These are phyloP conservation scores for Centaurea solstitialis DNA, from an alignment of 129 eudicot genomes.

Conservation along the genomic window DNA sequence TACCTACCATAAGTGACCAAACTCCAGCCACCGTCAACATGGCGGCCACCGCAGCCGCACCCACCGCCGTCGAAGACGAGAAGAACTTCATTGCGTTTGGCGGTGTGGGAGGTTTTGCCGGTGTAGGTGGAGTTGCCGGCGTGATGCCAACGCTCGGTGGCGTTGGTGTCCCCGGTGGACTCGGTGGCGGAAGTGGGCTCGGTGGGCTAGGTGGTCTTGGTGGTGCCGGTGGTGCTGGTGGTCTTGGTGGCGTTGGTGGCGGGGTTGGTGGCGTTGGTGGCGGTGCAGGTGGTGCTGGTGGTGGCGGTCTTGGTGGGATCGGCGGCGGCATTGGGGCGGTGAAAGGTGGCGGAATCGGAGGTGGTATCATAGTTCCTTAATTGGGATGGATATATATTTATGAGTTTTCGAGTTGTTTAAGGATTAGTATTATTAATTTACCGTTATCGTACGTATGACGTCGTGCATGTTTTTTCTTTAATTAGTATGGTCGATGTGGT, in stretches of 20 bases:
- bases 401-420: neutral
- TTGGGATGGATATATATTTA: neutral
- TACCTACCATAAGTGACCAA: constrained; percentile 36
- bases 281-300: constrained; percentile 19
- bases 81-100: constrained; percentile 48
- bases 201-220: constrained; percentile 37
- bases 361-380: constrained; percentile 32
- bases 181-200: constrained; percentile 39
- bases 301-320: constrained; percentile 24
- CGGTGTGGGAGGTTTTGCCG: constrained; percentile 51
- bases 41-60: constrained; percentile 24
- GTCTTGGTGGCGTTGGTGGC: constrained; percentile 34
- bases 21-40: constrained; percentile 15
- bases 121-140: constrained; percentile 47
- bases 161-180: constrained; percentile 41
- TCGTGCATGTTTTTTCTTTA: neutral
- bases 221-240: constrained; percentile 40
- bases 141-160: constrained; percentile 50
- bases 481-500: neutral
- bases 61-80: constrained; percentile 42
- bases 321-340: constrained; percentile 41
- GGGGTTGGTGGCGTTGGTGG: too few relatives aligned
- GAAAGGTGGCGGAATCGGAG: constrained; percentile 41
- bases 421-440: neutral
- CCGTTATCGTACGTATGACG: neutral